phyloP scores from a whole-genome alignment of 148 eudicot genomes.

The Beta vulgaris region DNA sequence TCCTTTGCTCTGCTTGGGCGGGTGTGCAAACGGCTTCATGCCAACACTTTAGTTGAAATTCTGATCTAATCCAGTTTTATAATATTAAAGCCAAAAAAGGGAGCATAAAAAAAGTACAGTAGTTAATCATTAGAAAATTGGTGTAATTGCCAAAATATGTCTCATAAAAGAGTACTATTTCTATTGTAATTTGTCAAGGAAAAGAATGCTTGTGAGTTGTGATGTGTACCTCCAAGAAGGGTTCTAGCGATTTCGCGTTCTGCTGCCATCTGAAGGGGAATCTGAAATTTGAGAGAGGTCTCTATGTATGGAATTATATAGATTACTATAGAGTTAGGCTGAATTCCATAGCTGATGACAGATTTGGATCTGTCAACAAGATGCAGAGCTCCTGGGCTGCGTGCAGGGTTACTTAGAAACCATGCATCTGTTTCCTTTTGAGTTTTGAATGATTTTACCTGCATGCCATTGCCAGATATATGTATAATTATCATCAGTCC shows the following conservation, averaged over 20 bases:
- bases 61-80: constrained; percentile 32
- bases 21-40: constrained; percentile 69
- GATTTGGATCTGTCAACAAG: constrained; percentile 49
- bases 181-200: no score
- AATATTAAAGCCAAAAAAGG: background rate
- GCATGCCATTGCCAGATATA: constrained; percentile 15
- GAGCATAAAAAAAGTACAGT: no score
- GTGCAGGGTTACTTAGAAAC: constrained; percentile 58
- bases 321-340: constrained; percentile 59
- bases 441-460: constrained; percentile 55
- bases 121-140: no score
- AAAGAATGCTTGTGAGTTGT: background rate
- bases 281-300: constrained; percentile 58
- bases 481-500: background rate
- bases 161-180: no score
- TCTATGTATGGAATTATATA: constrained; percentile 46
- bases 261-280: constrained; percentile 80
- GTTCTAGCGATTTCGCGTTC: constrained; percentile 80
- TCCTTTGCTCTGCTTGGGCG: background rate
- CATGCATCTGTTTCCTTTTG: constrained; percentile 54
- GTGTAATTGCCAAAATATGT: no score
- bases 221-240: constrained; percentile 50
- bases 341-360: constrained; percentile 65
- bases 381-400: constrained; percentile 68
- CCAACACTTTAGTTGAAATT: constrained; percentile 59